Evolutionary conservation across 805 yeast genomes (phyloP).

Genomic region (Metschnikowia drakensbergensis): DNA sequence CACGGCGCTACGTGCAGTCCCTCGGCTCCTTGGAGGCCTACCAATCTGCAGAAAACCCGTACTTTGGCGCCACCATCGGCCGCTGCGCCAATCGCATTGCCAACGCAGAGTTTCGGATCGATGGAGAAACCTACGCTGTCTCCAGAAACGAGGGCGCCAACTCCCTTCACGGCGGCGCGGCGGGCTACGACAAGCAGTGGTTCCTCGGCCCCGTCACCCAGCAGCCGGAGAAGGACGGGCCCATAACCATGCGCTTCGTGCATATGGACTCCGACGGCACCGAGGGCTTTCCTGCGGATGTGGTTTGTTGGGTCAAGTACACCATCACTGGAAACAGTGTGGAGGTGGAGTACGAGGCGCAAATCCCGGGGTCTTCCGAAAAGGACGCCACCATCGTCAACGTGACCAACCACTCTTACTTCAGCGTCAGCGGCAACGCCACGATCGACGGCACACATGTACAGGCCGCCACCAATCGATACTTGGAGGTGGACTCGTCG

Average conservation of each 20-base stretch:
- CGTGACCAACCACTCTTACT: constrained; percentile 62
- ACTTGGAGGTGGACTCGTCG: constrained; percentile 39
- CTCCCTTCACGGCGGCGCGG: constrained; percentile 53
- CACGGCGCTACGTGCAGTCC: constrained; percentile 38
- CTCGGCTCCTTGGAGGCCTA: constrained; percentile 34
- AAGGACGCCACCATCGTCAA: constrained; percentile 49
- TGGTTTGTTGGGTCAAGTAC: constrained; percentile 46
- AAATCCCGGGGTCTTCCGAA: constrained; percentile 22
- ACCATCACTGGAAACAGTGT: constrained; percentile 38
- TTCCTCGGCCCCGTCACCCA: constrained; percentile 54
- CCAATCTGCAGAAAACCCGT: constrained; percentile 35
- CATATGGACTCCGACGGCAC: constrained; percentile 44
- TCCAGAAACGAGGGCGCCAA: constrained; percentile 37
- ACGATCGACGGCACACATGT: constrained; percentile 32
- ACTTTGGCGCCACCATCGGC: constrained; percentile 63
- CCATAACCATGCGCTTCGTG: constrained; percentile 33
- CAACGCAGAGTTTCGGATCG: constrained; percentile 40
- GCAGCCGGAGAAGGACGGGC: constrained; percentile 25
- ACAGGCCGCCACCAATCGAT: constrained; percentile 35
- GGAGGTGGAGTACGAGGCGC: constrained; percentile 47
- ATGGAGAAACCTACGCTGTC: constrained; percentile 39
- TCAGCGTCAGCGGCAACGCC: constrained; percentile 39
- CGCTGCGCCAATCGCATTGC: constrained; percentile 59
- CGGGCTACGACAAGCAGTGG: constrained; percentile 48
- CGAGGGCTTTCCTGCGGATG: constrained; percentile 60